Conservation (phyloP, 768 basidiomycete species). For the Boletus bicolor region DNA sequence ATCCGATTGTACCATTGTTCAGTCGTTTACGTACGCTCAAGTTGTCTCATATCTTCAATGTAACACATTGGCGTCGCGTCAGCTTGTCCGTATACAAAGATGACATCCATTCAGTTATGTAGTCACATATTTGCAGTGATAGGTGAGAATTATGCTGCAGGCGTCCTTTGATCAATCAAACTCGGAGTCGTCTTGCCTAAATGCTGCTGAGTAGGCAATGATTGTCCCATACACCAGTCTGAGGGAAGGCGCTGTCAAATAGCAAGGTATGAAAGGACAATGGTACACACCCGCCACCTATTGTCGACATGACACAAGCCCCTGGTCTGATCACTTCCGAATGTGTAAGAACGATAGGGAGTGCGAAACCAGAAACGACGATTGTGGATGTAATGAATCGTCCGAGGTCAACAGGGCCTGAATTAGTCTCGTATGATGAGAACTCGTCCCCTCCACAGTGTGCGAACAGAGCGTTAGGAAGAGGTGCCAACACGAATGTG, state of each 20-base stretch:
- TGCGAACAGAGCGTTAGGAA: constrained; percentile 93
- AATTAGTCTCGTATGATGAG: constrained; percentile 66
- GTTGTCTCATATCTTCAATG: neutral
- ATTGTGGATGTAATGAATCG: constrained; percentile 90
- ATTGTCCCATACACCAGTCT: constrained; percentile 91
- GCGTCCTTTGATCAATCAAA: constrained; percentile 47
- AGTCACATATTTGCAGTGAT: constrained; percentile 17
- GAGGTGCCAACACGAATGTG: constrained; percentile 91
- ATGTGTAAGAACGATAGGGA: constrained; percentile 90
- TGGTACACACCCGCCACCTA: constrained; percentile 72
- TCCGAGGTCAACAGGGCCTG: constrained; percentile 82
- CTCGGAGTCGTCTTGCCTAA: constrained; percentile 79
- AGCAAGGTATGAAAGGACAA: neutral
- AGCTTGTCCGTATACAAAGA: constrained; percentile 4
- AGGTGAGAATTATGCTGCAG: neutral
- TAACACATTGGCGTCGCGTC: neutral
- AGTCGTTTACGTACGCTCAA: neutral
- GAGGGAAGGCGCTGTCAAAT: neutral
- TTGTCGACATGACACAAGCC: constrained; percentile 92
- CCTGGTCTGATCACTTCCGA: constrained; percentile 80
- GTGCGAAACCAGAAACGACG: constrained; percentile 90
- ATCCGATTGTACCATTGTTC: neutral
- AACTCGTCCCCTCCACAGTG: constrained; percentile 91
- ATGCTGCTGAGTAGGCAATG: constrained; percentile 79
- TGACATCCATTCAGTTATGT: constrained; percentile 9